phyloP scores from a whole-genome alignment of 2,329 filamentous ascomycete genomes.

The Colletotrichum tropicale region DNA sequence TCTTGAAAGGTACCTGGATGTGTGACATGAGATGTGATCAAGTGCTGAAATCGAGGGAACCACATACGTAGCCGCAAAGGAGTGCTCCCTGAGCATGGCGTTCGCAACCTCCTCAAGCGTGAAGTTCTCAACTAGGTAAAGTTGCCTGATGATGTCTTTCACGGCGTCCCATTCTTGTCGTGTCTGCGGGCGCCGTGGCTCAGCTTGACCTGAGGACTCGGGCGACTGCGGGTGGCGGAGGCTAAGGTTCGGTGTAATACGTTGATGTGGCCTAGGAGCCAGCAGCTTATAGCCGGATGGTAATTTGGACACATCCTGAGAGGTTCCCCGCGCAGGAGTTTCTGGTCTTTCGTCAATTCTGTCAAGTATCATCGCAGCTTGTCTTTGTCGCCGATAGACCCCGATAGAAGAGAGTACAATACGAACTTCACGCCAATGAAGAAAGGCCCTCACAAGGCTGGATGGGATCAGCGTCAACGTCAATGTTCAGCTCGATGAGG shows the following conservation, averaged over 20 bases:
- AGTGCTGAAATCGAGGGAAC: too few species aligned
- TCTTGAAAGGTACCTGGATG: too few species aligned
- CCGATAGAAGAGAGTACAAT: rapidly evolving
- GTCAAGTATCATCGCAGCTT: neutral
- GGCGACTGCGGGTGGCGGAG: rapidly evolving
- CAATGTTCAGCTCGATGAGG: neutral
- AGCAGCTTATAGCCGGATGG: neutral
- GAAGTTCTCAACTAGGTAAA: neutral
- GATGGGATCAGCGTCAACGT: rapidly evolving
- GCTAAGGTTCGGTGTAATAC: rapidly evolving
- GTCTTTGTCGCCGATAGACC: too few species aligned
- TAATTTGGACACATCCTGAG: neutral
- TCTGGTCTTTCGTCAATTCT: rapidly evolving
- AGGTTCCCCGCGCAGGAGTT: neutral
- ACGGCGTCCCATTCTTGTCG: neutral
- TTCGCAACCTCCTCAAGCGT: neutral
- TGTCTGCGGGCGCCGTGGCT: neutral
- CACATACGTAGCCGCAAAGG: neutral
- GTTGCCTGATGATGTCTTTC: rapidly evolving
- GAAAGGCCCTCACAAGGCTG: too few species aligned
- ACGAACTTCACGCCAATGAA: too few species aligned
- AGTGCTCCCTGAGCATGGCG: neutral
- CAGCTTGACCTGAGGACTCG: rapidly evolving
- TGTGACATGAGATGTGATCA: too few species aligned
- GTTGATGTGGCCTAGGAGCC: neutral